These are phyloP conservation scores for Maudiozyma bulderi DNA, from an alignment of 805 yeast species.

Conservation along the genomic window DNA sequence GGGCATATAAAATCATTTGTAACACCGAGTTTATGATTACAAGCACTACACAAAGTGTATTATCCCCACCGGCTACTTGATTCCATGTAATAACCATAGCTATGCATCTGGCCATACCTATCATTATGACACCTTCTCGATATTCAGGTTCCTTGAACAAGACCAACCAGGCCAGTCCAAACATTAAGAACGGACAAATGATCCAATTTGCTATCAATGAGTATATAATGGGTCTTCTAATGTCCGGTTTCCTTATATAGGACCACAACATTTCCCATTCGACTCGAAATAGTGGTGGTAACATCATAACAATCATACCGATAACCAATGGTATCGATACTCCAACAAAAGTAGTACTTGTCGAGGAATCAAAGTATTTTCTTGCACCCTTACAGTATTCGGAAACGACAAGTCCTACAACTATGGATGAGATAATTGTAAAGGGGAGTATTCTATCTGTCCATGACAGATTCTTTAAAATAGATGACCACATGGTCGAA, in stretches of 20 bases:
- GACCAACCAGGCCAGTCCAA: conserved; percentile 45
- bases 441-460: conserved; percentile 32
- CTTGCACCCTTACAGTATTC: conserved; percentile 34
- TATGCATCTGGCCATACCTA: conserved; percentile 51
- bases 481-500: background rate
- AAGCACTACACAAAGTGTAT: conserved; percentile 41
- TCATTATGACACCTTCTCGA: conserved; percentile 47
- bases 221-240: conserved; percentile 28
- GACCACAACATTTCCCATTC: conserved; percentile 38
- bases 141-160: conserved; percentile 40
- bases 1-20: conserved; percentile 45
- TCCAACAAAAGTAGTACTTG: conserved; percentile 20
- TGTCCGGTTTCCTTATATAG: conserved; percentile 15
- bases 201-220: conserved; percentile 46
- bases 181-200: conserved; percentile 46
- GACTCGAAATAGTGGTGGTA: conserved; percentile 47
- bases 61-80: conserved; percentile 44
- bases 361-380: conserved; percentile 26
- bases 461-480: conserved; percentile 17
- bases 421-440: conserved; percentile 30
- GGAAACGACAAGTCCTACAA: conserved; percentile 33
- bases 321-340: conserved; percentile 40
- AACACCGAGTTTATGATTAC: conserved; percentile 42
- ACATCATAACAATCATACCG: conserved; percentile 47
- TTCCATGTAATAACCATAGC: conserved; percentile 58